Evolutionary conservation across 768 basidiomycete genomes (phyloP).

Genomic region (Melanogaster broomeanus): DNA sequence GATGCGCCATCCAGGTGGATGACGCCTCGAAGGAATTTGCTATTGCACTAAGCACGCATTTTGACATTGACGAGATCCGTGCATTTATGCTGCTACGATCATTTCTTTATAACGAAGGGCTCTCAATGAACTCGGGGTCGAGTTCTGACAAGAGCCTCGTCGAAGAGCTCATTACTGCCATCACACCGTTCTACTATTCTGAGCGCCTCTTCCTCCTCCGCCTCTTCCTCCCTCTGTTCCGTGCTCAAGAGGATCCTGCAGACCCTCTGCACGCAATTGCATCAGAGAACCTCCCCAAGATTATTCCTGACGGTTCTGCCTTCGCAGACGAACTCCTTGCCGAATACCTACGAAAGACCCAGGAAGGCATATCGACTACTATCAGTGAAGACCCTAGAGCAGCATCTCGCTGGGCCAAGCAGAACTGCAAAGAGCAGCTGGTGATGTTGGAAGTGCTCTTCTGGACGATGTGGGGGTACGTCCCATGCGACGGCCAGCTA

Average conservation of each 20-base stretch:
- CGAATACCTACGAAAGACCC: constrained; percentile 58
- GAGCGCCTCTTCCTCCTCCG: constrained; percentile 76
- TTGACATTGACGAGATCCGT: constrained; percentile 81
- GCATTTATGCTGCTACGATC: constrained; percentile 73
- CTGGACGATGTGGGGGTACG: constrained; percentile 82
- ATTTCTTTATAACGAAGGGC: constrained; percentile 76
- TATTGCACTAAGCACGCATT: constrained; percentile 67
- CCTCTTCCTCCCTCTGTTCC: constrained; percentile 72
- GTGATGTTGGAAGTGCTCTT: constrained; percentile 85
- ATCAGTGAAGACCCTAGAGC: constrained; percentile 53
- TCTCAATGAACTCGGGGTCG: constrained; percentile 50
- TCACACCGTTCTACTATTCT: constrained; percentile 80
- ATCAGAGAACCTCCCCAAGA: constrained; percentile 50
- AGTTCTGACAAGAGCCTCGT: constrained; percentile 41
- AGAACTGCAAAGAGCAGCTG: constrained; percentile 76
- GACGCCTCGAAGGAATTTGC: constrained; percentile 71
- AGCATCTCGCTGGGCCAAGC: constrained; percentile 71
- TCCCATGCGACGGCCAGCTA: constrained; percentile 61
- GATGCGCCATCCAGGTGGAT: constrained; percentile 60
- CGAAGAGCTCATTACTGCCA: constrained; percentile 51
- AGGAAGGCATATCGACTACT: constrained; percentile 47
- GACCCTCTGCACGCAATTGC: constrained; percentile 60
- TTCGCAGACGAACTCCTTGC: constrained; percentile 62
- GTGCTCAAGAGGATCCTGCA: constrained; percentile 59
- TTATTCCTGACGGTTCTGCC: constrained; percentile 64